Base-by-base conservation (phyloP, 768 basidiomycete genomes). In the Lentinula guzmanii region DNA sequence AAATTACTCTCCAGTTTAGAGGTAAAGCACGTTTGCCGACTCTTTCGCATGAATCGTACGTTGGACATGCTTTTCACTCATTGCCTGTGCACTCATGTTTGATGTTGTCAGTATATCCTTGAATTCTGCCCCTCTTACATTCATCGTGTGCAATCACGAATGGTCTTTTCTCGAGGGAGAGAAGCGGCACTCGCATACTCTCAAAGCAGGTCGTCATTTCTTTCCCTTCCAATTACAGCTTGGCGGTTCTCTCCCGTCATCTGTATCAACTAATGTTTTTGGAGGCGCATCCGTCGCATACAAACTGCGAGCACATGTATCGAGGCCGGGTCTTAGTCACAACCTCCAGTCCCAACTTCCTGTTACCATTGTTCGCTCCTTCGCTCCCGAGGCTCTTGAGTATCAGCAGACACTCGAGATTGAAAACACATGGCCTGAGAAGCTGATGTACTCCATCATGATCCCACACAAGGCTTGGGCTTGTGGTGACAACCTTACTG, bases 391-490 rank as follows among this genome's bases (percentile, higher is more conserved):
- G 63, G 89, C 95, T 0, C 82, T 97, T 66, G 96, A 98, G 72
- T 98, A 93, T 77, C 95, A 93, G 68, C 95, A 98, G 70, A 93
- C 93, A 1, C 82, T 97, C 61, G 96, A 98, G 72, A 88, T 93
- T 65, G 92, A 97, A 73, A 97, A 95, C 72, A 95, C 94, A 15
- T 98, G 96, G 96, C 95, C 96, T 0, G 90, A 89, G 21, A 98
- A 98, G 76, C 77, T 97, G 74, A 96, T 95, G 95, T 98, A 96
- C 72, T 87, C 90, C 5, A 84, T 93, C 69, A 90, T 94, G 77
- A 74, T 98, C 35, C 95, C 95, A 0, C 94, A 96, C 80, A 96
- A 95, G 70, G 96, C 95, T 0, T 98, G 91, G 86, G 92, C 94
- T 0, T 90, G 88, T 0, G 95, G 95, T 5, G 95, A 98, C 72